phyloP scores from a whole-genome alignment of 345 rosid genomes.

The Toxicodendron radicans region DNA sequence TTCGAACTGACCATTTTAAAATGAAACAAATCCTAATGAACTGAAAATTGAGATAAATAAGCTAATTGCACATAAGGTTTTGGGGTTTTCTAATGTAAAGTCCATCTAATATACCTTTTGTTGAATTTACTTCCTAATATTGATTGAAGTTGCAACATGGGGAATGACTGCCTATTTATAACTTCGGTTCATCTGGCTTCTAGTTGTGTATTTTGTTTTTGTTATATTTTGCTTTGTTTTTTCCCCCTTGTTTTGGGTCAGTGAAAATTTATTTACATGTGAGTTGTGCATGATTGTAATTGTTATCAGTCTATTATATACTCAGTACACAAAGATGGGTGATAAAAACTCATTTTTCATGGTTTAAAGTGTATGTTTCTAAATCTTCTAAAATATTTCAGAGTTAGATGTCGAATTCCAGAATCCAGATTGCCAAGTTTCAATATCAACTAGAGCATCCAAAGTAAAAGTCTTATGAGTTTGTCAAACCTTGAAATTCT shows the following conservation, averaged over 20 bases:
- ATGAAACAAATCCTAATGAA: not conserved
- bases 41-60: conserved; percentile 1
- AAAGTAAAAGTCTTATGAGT: not conserved
- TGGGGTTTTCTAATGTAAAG: not conserved
- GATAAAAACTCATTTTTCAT: not conserved
- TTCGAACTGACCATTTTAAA: conserved; percentile 1
- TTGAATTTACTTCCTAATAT: not conserved
- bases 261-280: not conserved
- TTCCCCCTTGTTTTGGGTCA: not conserved
- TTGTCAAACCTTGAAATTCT: not conserved
- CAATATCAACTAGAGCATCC: not conserved
- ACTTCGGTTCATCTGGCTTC: not conserved
- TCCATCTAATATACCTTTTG: not conserved
- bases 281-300: not conserved
- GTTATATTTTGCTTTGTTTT: not conserved
- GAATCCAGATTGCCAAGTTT: not conserved
- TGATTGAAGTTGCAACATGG: not conserved
- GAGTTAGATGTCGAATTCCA: not conserved
- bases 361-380: not conserved
- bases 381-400: not conserved
- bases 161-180: not conserved
- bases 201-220: not conserved
- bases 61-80: not conserved
- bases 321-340: not conserved
- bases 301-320: not conserved